Conservation (phyloP, 371 early-diverging fungal species). For the Vairimorpha necatrix region DNA sequence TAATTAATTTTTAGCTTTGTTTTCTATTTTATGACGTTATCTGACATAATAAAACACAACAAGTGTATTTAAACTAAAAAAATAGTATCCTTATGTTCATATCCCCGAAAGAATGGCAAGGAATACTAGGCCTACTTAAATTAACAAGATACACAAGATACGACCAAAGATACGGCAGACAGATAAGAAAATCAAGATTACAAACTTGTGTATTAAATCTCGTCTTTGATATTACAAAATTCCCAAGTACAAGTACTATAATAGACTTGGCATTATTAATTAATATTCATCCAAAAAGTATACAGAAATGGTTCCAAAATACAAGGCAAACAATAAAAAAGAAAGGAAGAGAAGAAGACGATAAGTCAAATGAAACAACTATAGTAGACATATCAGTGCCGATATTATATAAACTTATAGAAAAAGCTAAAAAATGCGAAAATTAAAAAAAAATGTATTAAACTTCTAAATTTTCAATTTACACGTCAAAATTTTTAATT, state of each 20-base stretch:
- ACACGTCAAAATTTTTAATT: too few species aligned
- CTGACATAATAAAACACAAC: not conserved
- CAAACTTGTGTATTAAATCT: constrained; percentile 44
- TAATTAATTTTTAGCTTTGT: too few species aligned
- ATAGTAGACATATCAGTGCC: constrained; percentile 15
- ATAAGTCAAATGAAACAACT: not conserved
- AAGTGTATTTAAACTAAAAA: not conserved
- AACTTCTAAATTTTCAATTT: too few species aligned
- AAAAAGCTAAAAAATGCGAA: not conserved
- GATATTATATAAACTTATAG: not conserved
- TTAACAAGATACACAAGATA: constrained; percentile 6
- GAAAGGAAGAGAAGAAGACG: not conserved
- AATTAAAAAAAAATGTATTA: too few species aligned
- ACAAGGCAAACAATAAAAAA: constrained; percentile 38
- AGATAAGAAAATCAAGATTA: constrained; percentile 35
- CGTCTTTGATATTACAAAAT: constrained; percentile 45
- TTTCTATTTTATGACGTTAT: not conserved
- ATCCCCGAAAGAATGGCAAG: constrained; percentile 29
- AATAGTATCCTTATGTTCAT: not conserved
- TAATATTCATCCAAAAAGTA: constrained; percentile 43
- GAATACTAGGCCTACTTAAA: constrained; percentile 43
- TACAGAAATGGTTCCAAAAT: constrained; percentile 61
- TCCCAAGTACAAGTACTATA: constrained; percentile 36
- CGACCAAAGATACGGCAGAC: constrained; percentile 14
- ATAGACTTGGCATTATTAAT: constrained; percentile 46